Evolutionary conservation across 1,284 basidiomycete genomes (phyloP).

Genomic region (Termitomyces sp.): DNA sequence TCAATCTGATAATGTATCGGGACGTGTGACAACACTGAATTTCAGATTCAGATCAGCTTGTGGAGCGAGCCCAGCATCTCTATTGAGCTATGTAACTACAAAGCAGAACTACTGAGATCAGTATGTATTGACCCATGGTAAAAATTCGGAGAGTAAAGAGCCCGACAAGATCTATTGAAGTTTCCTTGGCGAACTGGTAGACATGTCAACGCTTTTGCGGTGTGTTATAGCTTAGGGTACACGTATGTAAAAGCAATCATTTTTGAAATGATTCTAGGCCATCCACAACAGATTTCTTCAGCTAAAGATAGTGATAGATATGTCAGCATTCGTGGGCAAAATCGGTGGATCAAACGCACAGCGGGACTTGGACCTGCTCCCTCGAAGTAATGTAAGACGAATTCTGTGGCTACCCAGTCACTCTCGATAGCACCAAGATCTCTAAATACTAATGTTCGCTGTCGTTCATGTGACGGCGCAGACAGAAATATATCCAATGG

Average conservation of each 20-base stretch:
- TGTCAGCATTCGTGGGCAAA: slow-evolving; percentile 4
- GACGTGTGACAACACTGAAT: background rate
- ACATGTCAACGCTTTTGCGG: background rate
- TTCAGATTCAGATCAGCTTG: background rate
- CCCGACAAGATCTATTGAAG: background rate
- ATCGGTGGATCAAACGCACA: slow-evolving; percentile 36
- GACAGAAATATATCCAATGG: slow-evolving; percentile 67
- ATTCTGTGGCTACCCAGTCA: slow-evolving; percentile 70
- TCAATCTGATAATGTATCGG: background rate
- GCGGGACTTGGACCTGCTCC: slow-evolving; percentile 65
- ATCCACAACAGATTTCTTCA: slow-evolving; percentile 17
- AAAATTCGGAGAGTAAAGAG: background rate
- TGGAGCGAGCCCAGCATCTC: background rate
- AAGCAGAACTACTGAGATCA: background rate
- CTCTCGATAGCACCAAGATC: slow-evolving; percentile 68
- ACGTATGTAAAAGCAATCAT: background rate
- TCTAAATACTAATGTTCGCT: slow-evolving; percentile 58
- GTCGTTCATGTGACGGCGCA: slow-evolving; percentile 44
- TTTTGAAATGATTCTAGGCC: slow-evolving; percentile 15
- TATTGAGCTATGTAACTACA: background rate
- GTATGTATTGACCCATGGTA: too few species aligned
- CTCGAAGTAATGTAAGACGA: slow-evolving; percentile 71
- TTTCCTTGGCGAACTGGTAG: background rate
- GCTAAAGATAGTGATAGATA: slow-evolving; percentile 1
- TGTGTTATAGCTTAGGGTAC: background rate